Percentiles rank a stretch among this genome's conserved stretches.
These are phyloP conservation scores for Russula olivacea DNA, from an alignment of 768 basidiomycete species.

Conservation along the genomic window DNA sequence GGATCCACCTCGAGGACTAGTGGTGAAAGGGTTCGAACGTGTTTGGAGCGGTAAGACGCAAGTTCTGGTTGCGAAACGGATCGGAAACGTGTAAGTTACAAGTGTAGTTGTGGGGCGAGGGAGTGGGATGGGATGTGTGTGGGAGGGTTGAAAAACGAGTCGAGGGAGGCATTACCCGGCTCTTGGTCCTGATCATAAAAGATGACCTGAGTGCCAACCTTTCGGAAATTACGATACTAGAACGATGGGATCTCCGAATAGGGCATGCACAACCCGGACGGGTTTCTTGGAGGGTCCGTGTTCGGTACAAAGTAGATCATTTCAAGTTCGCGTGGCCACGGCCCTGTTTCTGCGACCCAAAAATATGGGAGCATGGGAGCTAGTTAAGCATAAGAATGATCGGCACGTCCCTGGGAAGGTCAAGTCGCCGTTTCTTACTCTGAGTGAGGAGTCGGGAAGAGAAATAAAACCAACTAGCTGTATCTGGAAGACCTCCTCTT, in stretches of 20 bases:
- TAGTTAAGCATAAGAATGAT: conserved; percentile 12
- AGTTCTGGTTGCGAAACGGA: conserved; percentile 3
- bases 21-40: conserved; percentile 22
- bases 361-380: background rate
- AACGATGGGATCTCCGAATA: conserved; percentile 20
- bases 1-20: conserved; percentile 8
- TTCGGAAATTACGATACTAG: conserved; percentile 15
- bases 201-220: conserved; percentile 15
- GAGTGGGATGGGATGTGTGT: conserved; percentile 1
- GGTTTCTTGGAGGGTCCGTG: conserved; percentile 14
- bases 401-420: conserved; percentile 17
- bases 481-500: background rate
- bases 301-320: conserved; percentile 1
- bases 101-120: conserved; percentile 9
- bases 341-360: conserved; percentile 19
- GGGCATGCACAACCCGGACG: conserved; percentile 9
- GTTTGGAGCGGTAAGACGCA: conserved; percentile 7
- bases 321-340: conserved; percentile 14
- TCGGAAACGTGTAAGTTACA: conserved; percentile 19
- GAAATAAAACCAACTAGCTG: conserved; percentile 12
- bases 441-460: conserved; percentile 2
- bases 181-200: conserved; percentile 2
- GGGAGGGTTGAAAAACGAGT: conserved; percentile 8
- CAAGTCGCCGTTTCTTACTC: conserved; percentile 19
- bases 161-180: conserved; percentile 8